Percentiles rank a stretch among this genome's conserved stretches.
Conservation (phyloP, 768 basidiomycete species). For the Asterophora parasitica region DNA sequence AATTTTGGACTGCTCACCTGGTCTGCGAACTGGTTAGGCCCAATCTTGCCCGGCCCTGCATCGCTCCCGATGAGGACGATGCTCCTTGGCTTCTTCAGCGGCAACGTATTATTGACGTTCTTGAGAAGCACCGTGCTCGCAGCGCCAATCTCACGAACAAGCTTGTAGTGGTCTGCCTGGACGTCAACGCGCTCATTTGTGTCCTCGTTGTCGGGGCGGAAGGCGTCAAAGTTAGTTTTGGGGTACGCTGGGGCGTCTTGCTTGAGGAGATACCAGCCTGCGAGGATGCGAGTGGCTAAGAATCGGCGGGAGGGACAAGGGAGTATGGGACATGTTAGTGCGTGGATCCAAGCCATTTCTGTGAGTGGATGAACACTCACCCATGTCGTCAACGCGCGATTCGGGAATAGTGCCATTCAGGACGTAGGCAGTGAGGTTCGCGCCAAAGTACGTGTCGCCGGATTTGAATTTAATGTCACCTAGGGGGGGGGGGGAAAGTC, state of each 20-base stretch:
- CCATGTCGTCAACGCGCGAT: constrained; percentile 73
- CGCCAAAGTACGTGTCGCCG: constrained; percentile 58
- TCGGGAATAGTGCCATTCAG: constrained; percentile 67
- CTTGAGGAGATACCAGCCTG: constrained; percentile 60
- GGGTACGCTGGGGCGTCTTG: constrained; percentile 67
- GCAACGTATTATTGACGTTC: constrained; percentile 54
- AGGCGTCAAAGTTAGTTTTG: constrained; percentile 66
- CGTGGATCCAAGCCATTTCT: constrained; percentile 12
- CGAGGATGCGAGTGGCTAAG: constrained; percentile 68
- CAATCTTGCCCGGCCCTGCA: constrained; percentile 56
- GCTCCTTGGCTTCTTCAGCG: constrained; percentile 54
- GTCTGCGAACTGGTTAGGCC: constrained; percentile 69
- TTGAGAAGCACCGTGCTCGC: constrained; percentile 75
- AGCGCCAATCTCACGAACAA: constrained; percentile 70
- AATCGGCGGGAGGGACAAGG: not conserved
- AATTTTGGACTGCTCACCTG: constrained; percentile 28
- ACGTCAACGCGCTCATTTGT: constrained; percentile 65
- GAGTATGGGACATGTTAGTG: not conserved
- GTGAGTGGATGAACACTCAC: constrained; percentile 26
- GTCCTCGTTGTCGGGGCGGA: constrained; percentile 42
- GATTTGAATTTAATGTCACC: constrained; percentile 45
- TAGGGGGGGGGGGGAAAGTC: not conserved
- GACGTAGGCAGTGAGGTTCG: constrained; percentile 63
- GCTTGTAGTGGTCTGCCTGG: constrained; percentile 58
- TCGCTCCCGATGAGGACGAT: constrained; percentile 62